Evolutionary conservation across 208 protist species (phyloP).

Genomic region (Kentomonas sorsogonicus): DNA sequence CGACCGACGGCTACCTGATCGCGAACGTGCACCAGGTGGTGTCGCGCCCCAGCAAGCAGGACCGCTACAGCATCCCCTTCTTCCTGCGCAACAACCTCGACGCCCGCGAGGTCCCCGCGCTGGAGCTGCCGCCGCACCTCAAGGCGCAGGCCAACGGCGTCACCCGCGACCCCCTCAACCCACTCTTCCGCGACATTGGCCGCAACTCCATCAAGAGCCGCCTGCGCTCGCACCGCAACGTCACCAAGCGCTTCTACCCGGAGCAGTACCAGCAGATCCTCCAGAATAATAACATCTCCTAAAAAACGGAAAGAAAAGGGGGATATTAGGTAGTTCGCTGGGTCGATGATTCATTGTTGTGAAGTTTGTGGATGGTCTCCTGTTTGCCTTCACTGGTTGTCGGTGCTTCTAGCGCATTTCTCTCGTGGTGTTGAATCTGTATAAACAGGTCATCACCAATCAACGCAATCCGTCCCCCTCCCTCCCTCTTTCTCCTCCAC

Average conservation of each 20-base stretch:
- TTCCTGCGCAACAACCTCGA: slow-evolving; percentile 13
- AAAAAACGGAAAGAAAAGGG: no score
- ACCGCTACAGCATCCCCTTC: slow-evolving; percentile 14
- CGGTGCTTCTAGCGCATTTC: not conserved
- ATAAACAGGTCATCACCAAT: no score
- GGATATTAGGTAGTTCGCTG: no score
- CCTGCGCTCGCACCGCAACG: slow-evolving; percentile 4
- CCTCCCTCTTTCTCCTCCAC: not conserved
- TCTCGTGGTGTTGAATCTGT: no score
- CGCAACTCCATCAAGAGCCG: slow-evolving; percentile 14
- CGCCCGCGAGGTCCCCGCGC: slow-evolving; percentile 6
- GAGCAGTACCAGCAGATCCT: slow-evolving; percentile 6
- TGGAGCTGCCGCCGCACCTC: slow-evolving; percentile 4
- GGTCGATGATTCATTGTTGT: not conserved
- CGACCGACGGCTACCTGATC: slow-evolving; percentile 11
- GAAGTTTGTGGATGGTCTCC: not conserved
- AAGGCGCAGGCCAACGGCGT: slow-evolving; percentile 8
- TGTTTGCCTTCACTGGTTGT: not conserved
- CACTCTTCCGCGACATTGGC: slow-evolving; percentile 9
- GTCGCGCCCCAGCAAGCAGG: slow-evolving; percentile 2
- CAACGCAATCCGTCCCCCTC: no score
- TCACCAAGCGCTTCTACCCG: slow-evolving; percentile 16
- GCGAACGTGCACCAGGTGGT: slow-evolving; percentile 14
- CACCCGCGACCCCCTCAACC: slow-evolving; percentile 13
- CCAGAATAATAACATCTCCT: not conserved